A percentile compares a stretch with the other conserved stretches of the same genome.
These are phyloP conservation scores for Cladosporium colombiae DNA, from an alignment of 2,329 filamentous ascomycete species.

Conservation along the genomic window DNA sequence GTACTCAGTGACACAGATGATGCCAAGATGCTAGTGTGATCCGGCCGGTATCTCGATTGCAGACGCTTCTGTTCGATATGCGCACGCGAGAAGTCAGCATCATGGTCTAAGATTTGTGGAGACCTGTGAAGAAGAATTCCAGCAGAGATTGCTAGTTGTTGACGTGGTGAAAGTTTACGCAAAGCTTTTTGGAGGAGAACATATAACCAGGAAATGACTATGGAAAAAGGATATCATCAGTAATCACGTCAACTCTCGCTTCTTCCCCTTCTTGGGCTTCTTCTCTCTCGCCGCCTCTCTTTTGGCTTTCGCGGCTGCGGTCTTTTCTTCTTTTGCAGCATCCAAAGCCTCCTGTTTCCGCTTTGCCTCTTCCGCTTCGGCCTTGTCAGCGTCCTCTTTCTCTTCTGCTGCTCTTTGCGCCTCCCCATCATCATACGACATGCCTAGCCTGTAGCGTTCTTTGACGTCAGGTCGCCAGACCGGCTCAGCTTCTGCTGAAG, in stretches of 20 bases:
- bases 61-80: neutral
- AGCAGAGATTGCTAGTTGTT: neutral
- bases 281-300: neutral
- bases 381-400: neutral
- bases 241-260: neutral
- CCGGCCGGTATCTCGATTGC: neutral
- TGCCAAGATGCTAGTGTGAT: neutral
- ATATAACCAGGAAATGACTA: neutral
- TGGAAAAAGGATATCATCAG: too few species aligned
- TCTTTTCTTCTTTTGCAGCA: neutral
- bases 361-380: neutral
- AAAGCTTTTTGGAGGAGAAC: neutral
- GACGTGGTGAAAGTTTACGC: neutral
- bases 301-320: neutral
- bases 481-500: neutral
- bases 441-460: neutral
- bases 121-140: neutral
- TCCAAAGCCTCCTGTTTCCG: neutral
- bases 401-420: neutral
- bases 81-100: neutral
- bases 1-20: neutral
- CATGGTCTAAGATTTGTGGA: neutral
- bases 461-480: neutral
- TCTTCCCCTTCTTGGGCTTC: neutral
- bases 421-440: neutral